Percentiles rank a stretch among this genome's conserved stretches.
Evolutionary conservation across 768 basidiomycete genomes (phyloP).

Genomic region (Saitozyma sp.): DNA sequence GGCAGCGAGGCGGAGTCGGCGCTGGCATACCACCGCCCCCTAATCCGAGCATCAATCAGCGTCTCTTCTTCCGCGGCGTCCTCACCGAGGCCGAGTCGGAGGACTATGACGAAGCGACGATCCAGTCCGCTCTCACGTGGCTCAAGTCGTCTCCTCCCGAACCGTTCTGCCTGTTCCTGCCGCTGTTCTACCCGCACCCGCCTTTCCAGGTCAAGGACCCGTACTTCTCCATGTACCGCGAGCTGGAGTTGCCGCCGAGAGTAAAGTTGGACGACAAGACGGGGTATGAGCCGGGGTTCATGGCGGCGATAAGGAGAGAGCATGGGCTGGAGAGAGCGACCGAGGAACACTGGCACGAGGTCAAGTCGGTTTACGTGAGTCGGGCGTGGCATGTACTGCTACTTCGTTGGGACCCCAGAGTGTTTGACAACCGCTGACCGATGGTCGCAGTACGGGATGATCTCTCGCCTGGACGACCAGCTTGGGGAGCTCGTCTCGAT

Average conservation of each 20-base stretch:
- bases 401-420: not conserved
- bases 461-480: constrained; percentile 6
- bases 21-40: not conserved
- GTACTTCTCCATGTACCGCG: not conserved
- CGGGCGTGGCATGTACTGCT: too few relatives aligned
- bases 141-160: constrained; percentile 4
- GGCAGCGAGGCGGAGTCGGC: not conserved
- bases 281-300: constrained; percentile 5
- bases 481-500: not conserved
- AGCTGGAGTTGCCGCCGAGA: not conserved
- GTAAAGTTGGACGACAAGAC: constrained; percentile 8
- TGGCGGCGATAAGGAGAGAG: constrained; percentile 1
- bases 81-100: not conserved
- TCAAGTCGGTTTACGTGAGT: constrained; percentile 3
- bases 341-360: constrained; percentile 10
- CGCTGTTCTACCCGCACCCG: constrained; percentile 4
- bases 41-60: not conserved
- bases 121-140: constrained; percentile 5
- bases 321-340: constrained; percentile 11
- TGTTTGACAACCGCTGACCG: too few relatives aligned
- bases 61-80: constrained; percentile 1
- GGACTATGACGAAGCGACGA: constrained; percentile 6
- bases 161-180: constrained; percentile 9
- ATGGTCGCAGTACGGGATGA: constrained; percentile 8
- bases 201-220: constrained; percentile 9